Conservation (phyloP, 345 rosid genomes). For the Bruguiera sexangula region DNA sequence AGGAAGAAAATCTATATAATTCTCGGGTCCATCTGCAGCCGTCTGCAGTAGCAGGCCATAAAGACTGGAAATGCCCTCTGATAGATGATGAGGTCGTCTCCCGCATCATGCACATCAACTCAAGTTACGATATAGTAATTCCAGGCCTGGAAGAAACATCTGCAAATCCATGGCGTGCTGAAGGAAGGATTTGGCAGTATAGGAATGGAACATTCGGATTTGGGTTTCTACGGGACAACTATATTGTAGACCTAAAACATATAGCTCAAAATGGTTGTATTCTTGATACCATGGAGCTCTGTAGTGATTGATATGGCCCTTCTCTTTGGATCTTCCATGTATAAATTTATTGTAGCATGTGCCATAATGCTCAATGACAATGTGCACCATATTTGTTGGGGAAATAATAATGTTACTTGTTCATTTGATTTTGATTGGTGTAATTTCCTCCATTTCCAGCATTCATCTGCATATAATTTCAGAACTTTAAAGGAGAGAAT, state of each 20-base stretch:
- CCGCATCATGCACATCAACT: slow-evolving; percentile 54
- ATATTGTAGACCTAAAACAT: slow-evolving; percentile 57
- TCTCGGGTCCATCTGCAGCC: slow-evolving; percentile 47
- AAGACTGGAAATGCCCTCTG: slow-evolving; percentile 4
- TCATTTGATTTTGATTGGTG: not conserved
- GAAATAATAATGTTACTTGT: slow-evolving; percentile 1
- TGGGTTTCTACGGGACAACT: slow-evolving; percentile 70
- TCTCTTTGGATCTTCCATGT: not conserved
- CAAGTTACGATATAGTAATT: slow-evolving; percentile 50
- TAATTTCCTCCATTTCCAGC: not conserved
- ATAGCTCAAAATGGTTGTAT: slow-evolving; percentile 57
- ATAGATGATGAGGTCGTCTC: slow-evolving; percentile 40
- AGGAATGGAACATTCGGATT: slow-evolving; percentile 69
- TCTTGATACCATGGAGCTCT: slow-evolving; percentile 38
- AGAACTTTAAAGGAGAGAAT: not conserved
- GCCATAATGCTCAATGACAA: slow-evolving; percentile 9
- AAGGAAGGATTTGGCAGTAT: slow-evolving; percentile 86
- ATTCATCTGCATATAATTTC: not conserved
- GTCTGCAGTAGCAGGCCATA: slow-evolving; percentile 22
- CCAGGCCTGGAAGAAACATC: slow-evolving; percentile 37
- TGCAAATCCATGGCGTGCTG: slow-evolving; percentile 40
- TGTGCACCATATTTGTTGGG: not conserved
- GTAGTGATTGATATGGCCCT: slow-evolving; percentile 12
- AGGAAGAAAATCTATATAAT: slow-evolving; percentile 53
- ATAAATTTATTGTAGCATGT: not conserved